Evolutionary conservation across 345 rosid species (phyloP).

Genomic region (Citrus cavaleriei): DNA sequence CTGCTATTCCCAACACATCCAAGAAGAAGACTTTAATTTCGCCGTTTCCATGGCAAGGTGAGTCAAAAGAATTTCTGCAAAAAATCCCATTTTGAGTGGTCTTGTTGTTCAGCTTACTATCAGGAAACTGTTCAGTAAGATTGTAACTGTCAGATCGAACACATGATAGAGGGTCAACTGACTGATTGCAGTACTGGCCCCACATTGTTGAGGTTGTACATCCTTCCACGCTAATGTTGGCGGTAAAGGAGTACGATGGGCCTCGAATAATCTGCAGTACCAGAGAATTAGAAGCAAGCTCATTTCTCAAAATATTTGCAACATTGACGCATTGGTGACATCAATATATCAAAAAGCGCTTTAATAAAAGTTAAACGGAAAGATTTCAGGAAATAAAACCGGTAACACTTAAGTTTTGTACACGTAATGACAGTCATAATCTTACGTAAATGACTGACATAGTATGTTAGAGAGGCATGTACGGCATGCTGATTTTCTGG

Average conservation of each 20-base stretch:
- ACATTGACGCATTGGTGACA: neutral
- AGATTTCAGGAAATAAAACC: neutral
- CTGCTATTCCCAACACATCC: constrained; percentile 59
- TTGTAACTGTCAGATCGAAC: constrained; percentile 38
- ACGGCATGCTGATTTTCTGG: neutral
- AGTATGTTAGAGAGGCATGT: neutral
- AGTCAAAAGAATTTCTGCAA: constrained; percentile 50
- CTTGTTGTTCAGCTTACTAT: constrained; percentile 18
- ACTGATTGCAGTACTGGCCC: constrained; percentile 90
- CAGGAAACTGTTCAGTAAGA: constrained; percentile 18
- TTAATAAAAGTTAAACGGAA: neutral
- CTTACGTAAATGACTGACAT: neutral
- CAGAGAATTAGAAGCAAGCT: constrained; percentile 19
- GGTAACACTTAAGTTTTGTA: neutral
- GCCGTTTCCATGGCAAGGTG: constrained; percentile 49
- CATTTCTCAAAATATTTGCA: constrained; percentile 3
- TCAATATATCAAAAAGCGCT: neutral
- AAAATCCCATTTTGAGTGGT: constrained; percentile 42
- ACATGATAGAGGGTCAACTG: constrained; percentile 64
- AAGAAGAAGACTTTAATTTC: constrained; percentile 62
- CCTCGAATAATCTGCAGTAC: constrained; percentile 68
- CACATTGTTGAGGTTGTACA: constrained; percentile 65
- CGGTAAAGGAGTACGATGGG: constrained; percentile 66
- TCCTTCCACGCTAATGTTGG: constrained; percentile 84
- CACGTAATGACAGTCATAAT: neutral